Evolutionary conservation across 192 early-diverging fungal genomes (phyloP), one percentile per base, ranked within the genome.

Genomic region (Coemansia sp.): DNA sequence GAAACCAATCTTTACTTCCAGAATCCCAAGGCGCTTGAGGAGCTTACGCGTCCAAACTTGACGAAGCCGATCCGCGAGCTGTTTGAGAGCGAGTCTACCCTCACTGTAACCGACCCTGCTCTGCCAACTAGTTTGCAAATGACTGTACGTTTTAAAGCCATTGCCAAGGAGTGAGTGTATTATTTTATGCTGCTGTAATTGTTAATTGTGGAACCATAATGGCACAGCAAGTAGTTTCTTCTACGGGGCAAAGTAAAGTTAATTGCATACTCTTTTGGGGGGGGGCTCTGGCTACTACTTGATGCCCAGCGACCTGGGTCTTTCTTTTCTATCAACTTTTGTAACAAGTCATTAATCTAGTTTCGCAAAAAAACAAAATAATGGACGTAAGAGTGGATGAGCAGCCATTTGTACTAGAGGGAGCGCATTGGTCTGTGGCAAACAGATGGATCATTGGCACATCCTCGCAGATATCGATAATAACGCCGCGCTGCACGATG

Each of bases 1-100:
- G 70, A 76, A 13, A 85, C 74, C 54, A 87, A 85, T 11, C 74
- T 99, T 56, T 99, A 95, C 74, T 93, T 96, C 90, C 93, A 93
- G 74, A 90, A 88, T 8, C 97, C 97, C 41, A 84, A 82, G 62
- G 63, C 73, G 41, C 79, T 99, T 37, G 93, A 97, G 77, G 83
- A 87, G 55, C 85, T 85, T 1, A 94, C 94, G 15, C 82, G 93
- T n/a, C 89, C 89, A 4, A 99, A 99, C 74, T 84, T 99, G n/a
- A 79, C 59, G 8, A 92, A 91, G 81, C 66, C 66, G 49, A 64
- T 96, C 12, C 49, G 61, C 4, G 69, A 91, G 4, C 71, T 98
- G 54, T 74, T 96, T 19, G 72, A 75, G 16, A 85, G 87, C 47
- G 88, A 88, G 4, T 88, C 91, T 21, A 88, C 85, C 52, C 84